Base-by-base conservation (phyloP, 768 basidiomycete species). In the Auriscalpium vulgare region DNA sequence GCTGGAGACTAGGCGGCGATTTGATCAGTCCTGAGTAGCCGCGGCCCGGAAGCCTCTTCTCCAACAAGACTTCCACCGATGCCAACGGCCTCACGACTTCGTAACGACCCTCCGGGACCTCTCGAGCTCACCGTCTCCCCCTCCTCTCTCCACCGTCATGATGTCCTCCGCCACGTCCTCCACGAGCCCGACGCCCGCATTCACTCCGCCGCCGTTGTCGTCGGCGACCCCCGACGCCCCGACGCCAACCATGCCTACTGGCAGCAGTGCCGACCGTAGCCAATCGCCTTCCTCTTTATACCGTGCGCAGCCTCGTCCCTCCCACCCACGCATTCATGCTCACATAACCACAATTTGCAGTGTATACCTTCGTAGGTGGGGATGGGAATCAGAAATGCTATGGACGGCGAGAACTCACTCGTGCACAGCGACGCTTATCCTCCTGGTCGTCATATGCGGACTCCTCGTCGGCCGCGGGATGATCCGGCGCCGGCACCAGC, bases 401-500 rank as follows among this genome's bases (percentile, higher is more conserved):
- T n/a, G n/a, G 29, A 29, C 7, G 4, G 7, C 29, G 50, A 37
- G 29, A 4, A 37, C 14, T 37, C 36, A 8, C 34, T 37, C 9
- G n/a, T 21, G 10, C 50, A 29, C 50, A 51, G 51, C 51, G 8
- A 53, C 51, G 8, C 17, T 53, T 13, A 14, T 40, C 19, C 19
- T 53, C 51, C 51, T 53, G 7, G 10, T 45, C 51, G 40, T 34
- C 7, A 53, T 53, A 23, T 53, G 29, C 40, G 51, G 11, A 16
- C 11, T 19, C 10, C 40, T 59, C 44, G 34, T 59, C 37, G n/a
- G 17, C 4, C 59, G 56, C 44, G 36, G 56, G 8, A n/a, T 59
- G 21, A 47, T 36, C 21, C 44, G 45, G 7, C 59, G 59, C 37
- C 56, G 59, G 16, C 56, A n/a, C 9, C 56, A 52, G 5, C 52